Conservation (phyloP, 495 filamentous ascomycete species). For the Lasiosphaeria miniovina region DNA sequence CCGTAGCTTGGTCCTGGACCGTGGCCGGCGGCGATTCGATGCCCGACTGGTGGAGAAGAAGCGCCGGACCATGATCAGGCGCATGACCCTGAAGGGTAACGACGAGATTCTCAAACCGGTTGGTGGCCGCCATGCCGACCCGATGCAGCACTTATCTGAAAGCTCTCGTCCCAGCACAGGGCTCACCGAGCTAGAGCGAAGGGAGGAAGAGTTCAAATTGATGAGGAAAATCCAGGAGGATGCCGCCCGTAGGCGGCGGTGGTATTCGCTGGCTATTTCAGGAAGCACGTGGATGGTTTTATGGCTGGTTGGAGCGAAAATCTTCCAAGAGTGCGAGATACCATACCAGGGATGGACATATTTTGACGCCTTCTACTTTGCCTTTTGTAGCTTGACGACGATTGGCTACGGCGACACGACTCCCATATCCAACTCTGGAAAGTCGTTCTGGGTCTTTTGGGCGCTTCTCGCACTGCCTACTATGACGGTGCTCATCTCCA, state of each 20-base stretch:
- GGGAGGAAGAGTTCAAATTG: slow-evolving; percentile 72
- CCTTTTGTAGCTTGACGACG: slow-evolving; percentile 74
- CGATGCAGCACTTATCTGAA: neutral
- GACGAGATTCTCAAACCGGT: slow-evolving; percentile 52
- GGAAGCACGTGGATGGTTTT: slow-evolving; percentile 61
- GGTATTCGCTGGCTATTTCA: slow-evolving; percentile 65
- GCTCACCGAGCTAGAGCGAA: slow-evolving; percentile 54
- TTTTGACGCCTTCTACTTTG: slow-evolving; percentile 75
- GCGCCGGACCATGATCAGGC: slow-evolving; percentile 52
- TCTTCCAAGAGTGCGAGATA: slow-evolving; percentile 56
- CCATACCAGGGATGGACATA: slow-evolving; percentile 66
- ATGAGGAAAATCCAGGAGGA: slow-evolving; percentile 78
- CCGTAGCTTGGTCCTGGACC: slow-evolving; percentile 72
- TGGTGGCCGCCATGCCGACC: neutral
- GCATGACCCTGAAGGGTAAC: slow-evolving; percentile 46
- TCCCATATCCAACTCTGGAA: slow-evolving; percentile 67
- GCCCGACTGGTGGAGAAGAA: slow-evolving; percentile 70
- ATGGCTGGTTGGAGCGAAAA: slow-evolving; percentile 74
- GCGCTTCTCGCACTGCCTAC: slow-evolving; percentile 77
- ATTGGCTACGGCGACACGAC: slow-evolving; percentile 83
- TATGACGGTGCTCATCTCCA: slow-evolving; percentile 79
- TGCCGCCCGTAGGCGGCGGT: slow-evolving; percentile 61
- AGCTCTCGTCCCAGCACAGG: slow-evolving; percentile 2
- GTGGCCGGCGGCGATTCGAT: slow-evolving; percentile 66
- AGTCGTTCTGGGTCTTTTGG: slow-evolving; percentile 88